These are phyloP conservation scores for Aspergillus sp. DNA, from an alignment of 2,329 filamentous ascomycete genomes.

Conservation along the genomic window DNA sequence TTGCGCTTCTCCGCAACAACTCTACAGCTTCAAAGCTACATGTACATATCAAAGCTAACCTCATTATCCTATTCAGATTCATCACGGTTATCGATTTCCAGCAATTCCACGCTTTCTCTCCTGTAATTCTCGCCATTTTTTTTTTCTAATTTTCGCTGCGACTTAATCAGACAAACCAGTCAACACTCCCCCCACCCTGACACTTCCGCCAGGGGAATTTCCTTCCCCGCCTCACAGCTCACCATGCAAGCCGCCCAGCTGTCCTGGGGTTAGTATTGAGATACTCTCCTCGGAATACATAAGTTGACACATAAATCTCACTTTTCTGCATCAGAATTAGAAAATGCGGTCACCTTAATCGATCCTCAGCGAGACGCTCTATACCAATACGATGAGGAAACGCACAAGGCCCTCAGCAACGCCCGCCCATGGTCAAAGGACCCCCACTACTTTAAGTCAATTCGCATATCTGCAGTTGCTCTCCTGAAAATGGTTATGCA, in stretches of 20 bases:
- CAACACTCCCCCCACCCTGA: background rate
- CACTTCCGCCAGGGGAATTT: background rate
- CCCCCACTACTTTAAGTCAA: conserved; percentile 85
- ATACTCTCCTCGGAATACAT: conserved; percentile 5
- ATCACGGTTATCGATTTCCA: background rate
- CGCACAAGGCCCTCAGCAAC: conserved; percentile 65
- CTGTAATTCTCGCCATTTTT: background rate
- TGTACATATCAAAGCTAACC: background rate
- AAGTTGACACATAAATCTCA: conserved; percentile 2
- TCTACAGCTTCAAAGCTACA: background rate
- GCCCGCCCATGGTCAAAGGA: conserved; percentile 74
- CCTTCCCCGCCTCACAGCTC: background rate
- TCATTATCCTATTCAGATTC: background rate
- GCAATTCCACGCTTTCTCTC: background rate
- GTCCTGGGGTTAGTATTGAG: conserved; percentile 55
- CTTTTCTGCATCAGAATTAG: conserved; percentile 64
- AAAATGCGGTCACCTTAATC: conserved; percentile 80
- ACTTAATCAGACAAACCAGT: background rate
- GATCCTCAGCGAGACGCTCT: conserved; percentile 87
- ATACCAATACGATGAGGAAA: conserved; percentile 73
- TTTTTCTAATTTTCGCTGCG: too few relatives aligned
- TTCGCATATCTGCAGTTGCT: conserved; percentile 89
- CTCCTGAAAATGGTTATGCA: conserved; percentile 99
- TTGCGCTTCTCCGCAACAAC: conserved; percentile 7
- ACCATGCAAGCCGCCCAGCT: conserved; percentile 58